A percentile compares a stretch with the other conserved stretches of the same genome.
These are phyloP conservation scores for Peniophora sp. DNA, from an alignment of 1,284 basidiomycete genomes.

Conservation along the genomic window DNA sequence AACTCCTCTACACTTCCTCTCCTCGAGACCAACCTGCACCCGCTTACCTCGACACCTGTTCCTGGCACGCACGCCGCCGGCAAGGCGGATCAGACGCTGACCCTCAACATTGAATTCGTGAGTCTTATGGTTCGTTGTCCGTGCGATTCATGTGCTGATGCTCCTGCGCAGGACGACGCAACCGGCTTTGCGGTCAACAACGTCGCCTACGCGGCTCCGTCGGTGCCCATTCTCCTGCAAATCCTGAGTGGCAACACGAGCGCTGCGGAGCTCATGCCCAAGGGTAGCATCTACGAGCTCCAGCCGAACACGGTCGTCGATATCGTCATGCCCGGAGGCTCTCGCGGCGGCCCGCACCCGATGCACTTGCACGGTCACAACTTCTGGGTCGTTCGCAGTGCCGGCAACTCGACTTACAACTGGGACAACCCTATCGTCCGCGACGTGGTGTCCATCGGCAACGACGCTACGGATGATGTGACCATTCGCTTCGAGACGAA, in stretches of 20 bases:
- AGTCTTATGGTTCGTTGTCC: neutral
- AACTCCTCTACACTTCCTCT: constrained; percentile 15
- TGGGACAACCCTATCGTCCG: constrained; percentile 26
- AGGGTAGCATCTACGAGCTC: constrained; percentile 25
- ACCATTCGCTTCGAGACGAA: constrained; percentile 21
- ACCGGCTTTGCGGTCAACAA: constrained; percentile 15
- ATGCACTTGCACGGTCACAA: constrained; percentile 25
- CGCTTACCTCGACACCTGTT: constrained; percentile 12
- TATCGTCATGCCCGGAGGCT: constrained; percentile 4
- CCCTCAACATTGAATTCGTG: constrained; percentile 5
- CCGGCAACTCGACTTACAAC: constrained; percentile 24
- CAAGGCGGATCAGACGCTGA: constrained; percentile 10
- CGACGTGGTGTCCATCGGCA: constrained; percentile 29
- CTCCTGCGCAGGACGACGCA: constrained; percentile 20
- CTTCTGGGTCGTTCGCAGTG: constrained; percentile 29
- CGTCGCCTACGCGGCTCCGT: constrained; percentile 26
- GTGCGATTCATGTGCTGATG: neutral
- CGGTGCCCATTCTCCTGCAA: constrained; percentile 17
- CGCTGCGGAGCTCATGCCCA: constrained; percentile 29
- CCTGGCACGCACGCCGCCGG: constrained; percentile 8
- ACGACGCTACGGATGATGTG: constrained; percentile 16
- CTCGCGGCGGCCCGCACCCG: constrained; percentile 15
- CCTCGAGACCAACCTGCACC: constrained; percentile 8
- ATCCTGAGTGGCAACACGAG: constrained; percentile 33
- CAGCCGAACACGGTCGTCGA: constrained; percentile 8